A percentile compares a stretch with the other conserved stretches of the same genome.
Evolutionary conservation across 2,329 filamentous ascomycete genomes (phyloP).

Genomic region (Fusarium floridanum): DNA sequence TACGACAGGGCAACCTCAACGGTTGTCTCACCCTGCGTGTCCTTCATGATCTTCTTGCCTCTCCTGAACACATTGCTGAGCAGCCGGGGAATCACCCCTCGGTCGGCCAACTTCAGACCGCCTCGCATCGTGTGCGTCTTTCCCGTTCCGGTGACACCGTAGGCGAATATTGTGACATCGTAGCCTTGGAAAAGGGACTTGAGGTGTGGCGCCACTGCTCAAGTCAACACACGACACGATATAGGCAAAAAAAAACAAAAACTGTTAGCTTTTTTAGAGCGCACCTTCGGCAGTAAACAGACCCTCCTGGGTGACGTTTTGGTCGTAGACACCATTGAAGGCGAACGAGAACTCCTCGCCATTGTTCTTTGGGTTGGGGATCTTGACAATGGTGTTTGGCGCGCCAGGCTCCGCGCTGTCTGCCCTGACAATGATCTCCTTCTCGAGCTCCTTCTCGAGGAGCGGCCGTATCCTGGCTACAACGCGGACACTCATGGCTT

Average conservation of each 20-base stretch:
- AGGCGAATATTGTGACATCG: constrained; percentile 91
- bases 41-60: constrained; percentile 87
- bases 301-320: constrained; percentile 82
- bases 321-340: constrained; percentile 93
- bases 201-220: constrained; percentile 84
- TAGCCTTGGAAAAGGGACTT: constrained; percentile 93
- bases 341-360: constrained; percentile 92
- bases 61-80: constrained; percentile 88
- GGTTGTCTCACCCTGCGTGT: constrained; percentile 75
- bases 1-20: constrained; percentile 87
- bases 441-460: constrained; percentile 85
- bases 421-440: constrained; percentile 85
- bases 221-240: constrained; percentile 42
- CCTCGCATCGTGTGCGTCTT: constrained; percentile 98
- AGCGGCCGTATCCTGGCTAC: constrained; percentile 92
- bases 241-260: neutral
- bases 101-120: constrained; percentile 85
- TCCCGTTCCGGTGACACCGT: constrained; percentile 92
- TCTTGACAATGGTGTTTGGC: constrained; percentile 79
- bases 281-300: constrained; percentile 91
- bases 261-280: constrained; percentile 39
- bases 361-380: constrained; percentile 94
- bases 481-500: constrained; percentile 77
- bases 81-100: constrained; percentile 88
- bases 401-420: constrained; percentile 72